A percentile compares a stretch with the other conserved stretches of the same genome.
phyloP scores from a whole-genome alignment of 192 early-diverging fungal species.

The Podila minutissima region DNA sequence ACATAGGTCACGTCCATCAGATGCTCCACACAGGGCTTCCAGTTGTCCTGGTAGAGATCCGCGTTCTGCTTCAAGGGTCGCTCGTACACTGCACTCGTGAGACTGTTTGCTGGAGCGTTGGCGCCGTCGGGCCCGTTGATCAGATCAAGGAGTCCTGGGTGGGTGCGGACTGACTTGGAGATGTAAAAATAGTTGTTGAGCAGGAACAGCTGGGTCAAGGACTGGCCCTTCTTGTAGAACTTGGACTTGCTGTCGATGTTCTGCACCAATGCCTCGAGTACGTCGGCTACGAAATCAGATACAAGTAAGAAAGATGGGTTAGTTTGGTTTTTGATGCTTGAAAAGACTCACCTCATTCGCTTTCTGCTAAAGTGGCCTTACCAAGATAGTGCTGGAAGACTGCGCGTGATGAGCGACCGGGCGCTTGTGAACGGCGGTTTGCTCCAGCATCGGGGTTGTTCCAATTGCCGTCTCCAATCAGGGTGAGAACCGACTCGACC shows the following conservation, averaged over 20 bases:
- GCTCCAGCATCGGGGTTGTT: constrained; percentile 51
- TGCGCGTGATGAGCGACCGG: constrained; percentile 16
- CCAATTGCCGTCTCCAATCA: constrained; percentile 68
- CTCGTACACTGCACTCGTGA: constrained; percentile 32
- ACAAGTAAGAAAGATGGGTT: background rate
- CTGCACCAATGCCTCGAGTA: constrained; percentile 63
- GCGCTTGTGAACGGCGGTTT: constrained; percentile 39
- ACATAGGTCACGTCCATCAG: constrained; percentile 81
- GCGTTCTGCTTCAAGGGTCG: constrained; percentile 47
- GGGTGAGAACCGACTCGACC: constrained; percentile 62
- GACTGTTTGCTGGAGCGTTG: constrained; percentile 2
- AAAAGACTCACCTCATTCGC: no score
- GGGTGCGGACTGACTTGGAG: constrained; percentile 66
- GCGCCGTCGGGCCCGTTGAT: constrained; percentile 29
- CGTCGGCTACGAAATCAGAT: constrained; percentile 51
- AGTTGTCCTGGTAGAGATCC: constrained; percentile 68
- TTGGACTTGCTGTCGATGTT: constrained; percentile 75
- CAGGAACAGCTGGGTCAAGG: constrained; percentile 74
- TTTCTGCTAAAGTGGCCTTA: no score
- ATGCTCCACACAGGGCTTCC: constrained; percentile 79
- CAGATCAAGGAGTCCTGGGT: constrained; percentile 30
- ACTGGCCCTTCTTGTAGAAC: constrained; percentile 72
- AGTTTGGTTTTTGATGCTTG: background rate
- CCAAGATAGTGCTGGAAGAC: constrained; percentile 8
- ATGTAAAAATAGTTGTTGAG: constrained; percentile 89